phyloP scores from a whole-genome alignment of 257 asterid species.

The Gynochthodes officinalis region DNA sequence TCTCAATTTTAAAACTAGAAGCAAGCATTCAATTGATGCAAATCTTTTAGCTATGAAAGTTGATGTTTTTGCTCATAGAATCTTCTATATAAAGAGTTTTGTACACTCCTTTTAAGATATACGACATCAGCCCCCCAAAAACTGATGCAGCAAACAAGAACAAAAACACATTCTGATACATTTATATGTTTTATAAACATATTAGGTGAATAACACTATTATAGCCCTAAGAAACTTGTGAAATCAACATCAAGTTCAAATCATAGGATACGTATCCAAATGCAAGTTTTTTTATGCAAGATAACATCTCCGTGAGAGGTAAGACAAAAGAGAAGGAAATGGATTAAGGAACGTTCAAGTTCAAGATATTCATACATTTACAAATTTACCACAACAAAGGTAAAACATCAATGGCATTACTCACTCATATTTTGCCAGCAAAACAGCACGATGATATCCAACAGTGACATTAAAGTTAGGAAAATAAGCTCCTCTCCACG shows the following conservation, averaged over 20 bases:
- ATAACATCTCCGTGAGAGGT: background rate
- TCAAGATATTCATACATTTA: background rate
- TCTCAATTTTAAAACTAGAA: background rate
- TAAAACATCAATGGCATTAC: slow-evolving; percentile 15
- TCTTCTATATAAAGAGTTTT: background rate
- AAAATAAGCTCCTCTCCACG: slow-evolving; percentile 95
- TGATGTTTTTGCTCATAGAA: background rate
- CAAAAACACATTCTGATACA: background rate
- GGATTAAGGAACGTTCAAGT: background rate
- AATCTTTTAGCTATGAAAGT: background rate
- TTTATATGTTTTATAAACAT: background rate
- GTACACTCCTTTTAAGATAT: background rate
- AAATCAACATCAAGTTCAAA: background rate
- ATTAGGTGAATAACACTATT: background rate
- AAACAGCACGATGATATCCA: slow-evolving; percentile 90
- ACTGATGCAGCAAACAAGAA: background rate
- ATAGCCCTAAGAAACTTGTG: background rate
- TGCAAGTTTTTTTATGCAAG: background rate
- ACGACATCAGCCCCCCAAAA: background rate
- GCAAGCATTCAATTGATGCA: background rate
- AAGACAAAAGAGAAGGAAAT: background rate
- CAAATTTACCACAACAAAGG: background rate
- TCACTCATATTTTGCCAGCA: slow-evolving; percentile 80
- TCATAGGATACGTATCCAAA: background rate
- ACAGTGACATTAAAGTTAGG: slow-evolving; percentile 87